These are phyloP conservation scores for Pseudocercospora musae DNA, from an alignment of 2,329 filamentous ascomycete genomes.

Conservation along the genomic window DNA sequence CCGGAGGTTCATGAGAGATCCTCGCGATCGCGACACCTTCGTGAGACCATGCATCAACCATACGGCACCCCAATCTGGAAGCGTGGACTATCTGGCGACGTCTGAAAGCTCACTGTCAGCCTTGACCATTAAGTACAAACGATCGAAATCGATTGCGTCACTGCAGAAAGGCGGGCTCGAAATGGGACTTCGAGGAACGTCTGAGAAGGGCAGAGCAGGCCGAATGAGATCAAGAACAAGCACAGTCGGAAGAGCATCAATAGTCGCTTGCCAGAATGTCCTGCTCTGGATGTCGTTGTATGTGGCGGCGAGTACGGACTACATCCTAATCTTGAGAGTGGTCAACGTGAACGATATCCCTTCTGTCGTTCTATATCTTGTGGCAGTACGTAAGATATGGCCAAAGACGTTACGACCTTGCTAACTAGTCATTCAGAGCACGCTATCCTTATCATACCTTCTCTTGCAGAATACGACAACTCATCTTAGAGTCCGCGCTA, in stretches of 20 bases:
- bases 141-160: not conserved
- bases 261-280: constrained; percentile 27
- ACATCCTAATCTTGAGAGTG: constrained; percentile 19
- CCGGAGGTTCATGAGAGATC: not conserved
- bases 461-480: constrained; percentile 19
- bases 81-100: not conserved
- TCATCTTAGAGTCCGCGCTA: constrained; percentile 11
- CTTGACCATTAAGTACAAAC: not conserved
- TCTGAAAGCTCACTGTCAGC: not conserved
- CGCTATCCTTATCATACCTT: constrained; percentile 22
- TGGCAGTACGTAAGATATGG: constrained; percentile 12
- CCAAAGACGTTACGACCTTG: not conserved
- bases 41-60: not conserved
- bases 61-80: not conserved
- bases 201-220: not conserved
- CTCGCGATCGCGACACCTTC: not conserved
- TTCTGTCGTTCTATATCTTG: constrained; percentile 22
- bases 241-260: constrained; percentile 14
- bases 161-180: not conserved
- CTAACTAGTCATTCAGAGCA: constrained; percentile 17
- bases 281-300: constrained; percentile 28
- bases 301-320: constrained; percentile 26
- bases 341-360: constrained; percentile 22
- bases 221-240: not conserved
- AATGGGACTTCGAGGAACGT: constrained; percentile 1